Conservation (phyloP, 129 eudicot species). For the Escallonia herrerae region DNA sequence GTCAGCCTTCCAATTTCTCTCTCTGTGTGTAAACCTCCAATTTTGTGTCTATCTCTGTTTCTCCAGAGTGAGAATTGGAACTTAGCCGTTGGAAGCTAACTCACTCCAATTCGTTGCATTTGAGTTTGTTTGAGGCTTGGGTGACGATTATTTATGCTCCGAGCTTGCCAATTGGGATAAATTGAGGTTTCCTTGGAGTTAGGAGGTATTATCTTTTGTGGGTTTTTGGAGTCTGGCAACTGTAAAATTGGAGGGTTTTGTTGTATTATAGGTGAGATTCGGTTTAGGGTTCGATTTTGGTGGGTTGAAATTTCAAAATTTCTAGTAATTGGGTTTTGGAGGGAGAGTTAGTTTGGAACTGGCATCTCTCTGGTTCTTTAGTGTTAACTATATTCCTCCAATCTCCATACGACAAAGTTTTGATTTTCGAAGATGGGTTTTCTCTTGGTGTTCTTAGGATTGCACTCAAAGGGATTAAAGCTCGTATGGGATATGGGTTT, state of each 20-base stretch:
- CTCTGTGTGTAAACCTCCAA: constrained; percentile 10
- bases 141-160: constrained; percentile 11
- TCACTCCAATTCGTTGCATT: constrained; percentile 26
- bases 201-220: constrained; percentile 12
- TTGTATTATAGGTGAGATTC: constrained; percentile 8
- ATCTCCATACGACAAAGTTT: constrained; percentile 21
- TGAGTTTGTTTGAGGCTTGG: constrained; percentile 21
- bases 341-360: constrained; percentile 69
- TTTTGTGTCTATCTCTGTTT: constrained; percentile 14
- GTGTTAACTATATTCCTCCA: constrained; percentile 15
- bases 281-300: constrained; percentile 1
- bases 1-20: constrained; percentile 24
- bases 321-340: constrained; percentile 56
- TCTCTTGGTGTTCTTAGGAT: constrained; percentile 13
- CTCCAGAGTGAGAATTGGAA: constrained; percentile 20
- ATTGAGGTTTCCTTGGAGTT: constrained; percentile 37
- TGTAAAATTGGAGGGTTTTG: constrained; percentile 11
- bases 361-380: constrained; percentile 25
- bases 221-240: constrained; percentile 1
- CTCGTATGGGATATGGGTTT: constrained; percentile 41
- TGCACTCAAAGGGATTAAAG: constrained; percentile 26
- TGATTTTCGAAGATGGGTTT: constrained; percentile 33
- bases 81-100: constrained; percentile 24
- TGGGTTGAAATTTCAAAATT: constrained; percentile 27
- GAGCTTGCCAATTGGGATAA: constrained; percentile 6